These are phyloP conservation scores for Alloteropsis semialata DNA, from an alignment of 176 grass and related monocot genomes.

Conservation along the genomic window DNA sequence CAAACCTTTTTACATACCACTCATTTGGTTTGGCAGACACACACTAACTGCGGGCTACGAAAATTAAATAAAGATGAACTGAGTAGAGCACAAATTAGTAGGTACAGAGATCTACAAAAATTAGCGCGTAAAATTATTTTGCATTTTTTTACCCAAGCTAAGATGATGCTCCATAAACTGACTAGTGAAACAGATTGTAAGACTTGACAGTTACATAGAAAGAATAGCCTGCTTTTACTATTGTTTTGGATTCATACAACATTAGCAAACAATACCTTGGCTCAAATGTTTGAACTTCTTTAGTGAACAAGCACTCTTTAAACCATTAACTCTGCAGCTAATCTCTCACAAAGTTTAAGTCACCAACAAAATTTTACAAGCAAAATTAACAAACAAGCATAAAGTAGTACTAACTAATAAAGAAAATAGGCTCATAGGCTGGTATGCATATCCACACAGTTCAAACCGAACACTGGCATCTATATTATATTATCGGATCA, in stretches of 20 bases:
- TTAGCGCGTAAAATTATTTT: neutral
- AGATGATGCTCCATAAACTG: neutral
- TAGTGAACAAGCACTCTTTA: neutral
- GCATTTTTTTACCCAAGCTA: neutral
- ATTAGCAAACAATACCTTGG: neutral
- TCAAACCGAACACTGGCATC: neutral
- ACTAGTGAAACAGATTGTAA: neutral
- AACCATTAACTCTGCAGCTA: neutral
- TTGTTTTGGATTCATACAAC: neutral
- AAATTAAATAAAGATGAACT: constrained; percentile 2
- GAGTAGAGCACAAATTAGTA: neutral
- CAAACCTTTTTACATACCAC: neutral
- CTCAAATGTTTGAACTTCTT: neutral
- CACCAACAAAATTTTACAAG: neutral
- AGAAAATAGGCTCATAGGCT: neutral
- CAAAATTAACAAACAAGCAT: neutral
- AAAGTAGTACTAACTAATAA: neutral
- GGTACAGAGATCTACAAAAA: neutral
- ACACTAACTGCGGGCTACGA: neutral
- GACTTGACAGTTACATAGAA: neutral
- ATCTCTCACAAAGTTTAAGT: neutral
- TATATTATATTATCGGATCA: neutral
- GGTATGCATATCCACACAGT: neutral
- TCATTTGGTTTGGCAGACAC: neutral
- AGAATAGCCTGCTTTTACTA: neutral